Percentiles rank a stretch among this genome's conserved stretches.
Evolutionary conservation across 129 eudicot species (phyloP).

Genomic region (Dittrichia graveolens): DNA sequence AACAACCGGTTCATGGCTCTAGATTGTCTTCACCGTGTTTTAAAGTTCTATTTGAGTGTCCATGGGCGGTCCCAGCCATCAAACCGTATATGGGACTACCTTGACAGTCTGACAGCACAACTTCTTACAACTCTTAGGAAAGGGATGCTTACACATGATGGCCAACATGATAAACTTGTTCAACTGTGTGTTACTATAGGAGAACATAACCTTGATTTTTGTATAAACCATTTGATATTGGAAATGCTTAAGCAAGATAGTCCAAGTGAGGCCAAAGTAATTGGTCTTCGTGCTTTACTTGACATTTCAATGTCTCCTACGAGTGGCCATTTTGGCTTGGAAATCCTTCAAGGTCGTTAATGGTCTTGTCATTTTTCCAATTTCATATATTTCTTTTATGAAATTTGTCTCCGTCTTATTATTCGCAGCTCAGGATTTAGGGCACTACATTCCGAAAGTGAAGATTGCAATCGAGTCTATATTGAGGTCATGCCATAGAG

Average conservation of each 20-base stretch:
- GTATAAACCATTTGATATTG: slow-evolving; percentile 80
- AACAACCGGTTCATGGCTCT: slow-evolving; percentile 89
- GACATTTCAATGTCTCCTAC: slow-evolving; percentile 73
- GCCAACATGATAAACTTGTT: slow-evolving; percentile 88
- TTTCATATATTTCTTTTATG: neutral
- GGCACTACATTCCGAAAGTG: slow-evolving; percentile 88
- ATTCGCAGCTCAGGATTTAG: slow-evolving; percentile 74
- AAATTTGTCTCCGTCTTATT: slow-evolving; percentile 16
- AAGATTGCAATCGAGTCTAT: slow-evolving; percentile 85
- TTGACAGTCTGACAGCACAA: slow-evolving; percentile 89
- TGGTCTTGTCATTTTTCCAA: neutral
- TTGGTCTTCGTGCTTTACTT: slow-evolving; percentile 87
- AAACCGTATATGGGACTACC: slow-evolving; percentile 94
- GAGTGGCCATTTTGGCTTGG: slow-evolving; percentile 74
- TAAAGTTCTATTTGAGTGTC: slow-evolving; percentile 76
- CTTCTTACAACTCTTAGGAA: slow-evolving; percentile 72
- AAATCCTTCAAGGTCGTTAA: slow-evolving; percentile 76
- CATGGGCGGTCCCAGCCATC: slow-evolving; percentile 81
- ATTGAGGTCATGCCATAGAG: slow-evolving; percentile 75
- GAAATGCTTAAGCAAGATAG: slow-evolving; percentile 94
- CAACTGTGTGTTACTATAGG: slow-evolving; percentile 90
- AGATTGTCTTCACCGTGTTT: slow-evolving; percentile 82
- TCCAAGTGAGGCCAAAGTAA: slow-evolving; percentile 85
- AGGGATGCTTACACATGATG: slow-evolving; percentile 93
- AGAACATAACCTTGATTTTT: slow-evolving; percentile 87